Percentiles rank a stretch among this genome's conserved stretches.
phyloP scores from a whole-genome alignment of 1,284 basidiomycete genomes.

The Naganishia sp. region DNA sequence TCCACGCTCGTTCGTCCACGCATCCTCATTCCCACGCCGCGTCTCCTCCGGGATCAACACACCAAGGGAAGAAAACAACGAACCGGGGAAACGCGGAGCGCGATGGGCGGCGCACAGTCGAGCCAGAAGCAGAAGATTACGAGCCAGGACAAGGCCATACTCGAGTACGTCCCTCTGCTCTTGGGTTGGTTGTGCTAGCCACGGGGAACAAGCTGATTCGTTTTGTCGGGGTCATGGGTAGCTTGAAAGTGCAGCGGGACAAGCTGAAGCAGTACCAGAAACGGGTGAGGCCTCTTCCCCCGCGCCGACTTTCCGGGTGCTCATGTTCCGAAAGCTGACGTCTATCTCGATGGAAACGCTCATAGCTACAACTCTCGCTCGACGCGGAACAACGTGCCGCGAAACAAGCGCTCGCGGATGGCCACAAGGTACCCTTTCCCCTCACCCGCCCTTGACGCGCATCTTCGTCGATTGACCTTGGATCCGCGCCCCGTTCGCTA shows the following conservation, averaged over 20 bases:
- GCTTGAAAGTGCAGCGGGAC: conserved; percentile 92
- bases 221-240: too few relatives aligned
- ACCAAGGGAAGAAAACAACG: too few relatives aligned
- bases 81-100: neutral
- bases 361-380: conserved; percentile 80
- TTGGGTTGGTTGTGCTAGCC: too few relatives aligned
- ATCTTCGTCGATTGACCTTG: too few relatives aligned
- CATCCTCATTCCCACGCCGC: too few relatives aligned
- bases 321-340: too few relatives aligned
- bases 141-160: conserved; percentile 84
- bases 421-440: conserved; percentile 66
- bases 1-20: too few relatives aligned
- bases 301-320: too few relatives aligned
- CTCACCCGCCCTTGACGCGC: too few relatives aligned
- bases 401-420: conserved; percentile 72
- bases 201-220: too few relatives aligned
- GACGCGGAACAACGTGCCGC: conserved; percentile 89
- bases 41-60: too few relatives aligned
- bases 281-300: conserved; percentile 61
- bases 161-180: conserved; percentile 68
- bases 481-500: conserved; percentile 19
- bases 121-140: conserved; percentile 89
- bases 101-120: conserved; percentile 64
- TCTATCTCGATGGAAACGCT: neutral
- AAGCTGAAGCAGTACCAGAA: conserved; percentile 94